Evolutionary conservation across 805 yeast genomes (phyloP), one percentile per base, ranked within the genome.

Genomic region (Peterozyma toletana): DNA sequence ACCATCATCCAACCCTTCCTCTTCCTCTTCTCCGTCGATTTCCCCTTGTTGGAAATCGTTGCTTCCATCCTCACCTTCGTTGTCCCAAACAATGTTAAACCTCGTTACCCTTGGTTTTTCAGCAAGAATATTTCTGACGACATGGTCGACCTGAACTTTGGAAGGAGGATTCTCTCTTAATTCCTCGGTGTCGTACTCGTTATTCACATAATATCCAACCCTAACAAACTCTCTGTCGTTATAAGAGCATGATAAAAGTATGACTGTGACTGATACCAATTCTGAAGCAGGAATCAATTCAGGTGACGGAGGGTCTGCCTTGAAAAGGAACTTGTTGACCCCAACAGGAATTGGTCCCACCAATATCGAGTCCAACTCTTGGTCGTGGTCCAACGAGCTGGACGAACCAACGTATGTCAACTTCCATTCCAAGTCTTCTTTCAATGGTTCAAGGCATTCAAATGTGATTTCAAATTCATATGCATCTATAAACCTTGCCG

Each of bases 291-390:
- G 99, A 51, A 93, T 93, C 52, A 90, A 65, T 53, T 91, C 98
- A 0, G 97, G 95, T 1, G 91, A 80, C 1, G 99, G 99, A 0
- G 99, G 96, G 56, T 95, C 98, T 0, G 98, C 97, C 15, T 86
- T 79, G 61, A 93, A 85, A 10, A 90, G 74, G 56, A 93, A 93
- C 63, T 91, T 89, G 59, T 93, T 93, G 35, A 91, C 80, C 1
- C 99, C 99, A 2, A 93, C 96, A 0, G 99, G 99, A 2, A 93
- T 96, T 0, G 99, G 99, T 0, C 99, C 99, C 3, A 93, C 99
- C n/a, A 93, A 67, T 34, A 93, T 80, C 1, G 97, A 89, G 58
- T 93, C 99, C 44, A 93, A 70, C 60, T 90, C 97, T 64, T 93
- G 99, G 62, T 93, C 99, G 55, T 93, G 97, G 50, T 93, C 97